Evolutionary conservation across 176 grass and related monocot species (phyloP), one percentile per base, ranked within the genome.

Genomic region (Oryza longistaminata): DNA sequence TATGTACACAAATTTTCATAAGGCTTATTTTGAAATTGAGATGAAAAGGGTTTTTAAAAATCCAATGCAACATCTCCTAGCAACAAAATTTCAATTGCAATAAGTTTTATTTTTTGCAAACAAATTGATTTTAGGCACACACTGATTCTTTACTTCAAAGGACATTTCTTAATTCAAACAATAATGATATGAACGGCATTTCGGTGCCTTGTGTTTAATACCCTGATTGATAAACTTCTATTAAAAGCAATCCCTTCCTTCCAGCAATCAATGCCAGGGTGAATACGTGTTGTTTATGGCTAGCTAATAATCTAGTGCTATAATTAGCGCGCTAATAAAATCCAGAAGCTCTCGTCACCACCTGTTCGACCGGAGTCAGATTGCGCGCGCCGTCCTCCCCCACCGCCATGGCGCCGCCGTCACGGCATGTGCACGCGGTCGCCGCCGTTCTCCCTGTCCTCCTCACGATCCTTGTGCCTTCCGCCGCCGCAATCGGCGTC

Each of bases 401-500:
- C 46, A 19, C 49, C 67, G 21, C 72, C 70, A 92, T 94, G 93
- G 78, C 80, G 42, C 68, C 76, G 46, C 45, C 75, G 61, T 12
- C 81, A 65, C 40, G 33, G 19, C 86, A 26, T 24, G 48, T 46
- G 0, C 52, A 35, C 68, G 19, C 58, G 34, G 24, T 68, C 26
- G 16, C 13, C 2, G 78, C 16, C 43, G 33, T 85, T 48, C 11
- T 81, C 49, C 69, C 70, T 22, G 1, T 52, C 53, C 39, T 71
- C 83, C 19, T 88, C 17, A 7, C 86, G 14, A 31, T 66, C 61
- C 5, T 82, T 9, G 31, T 69, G 3, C 85, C 84, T 3, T 39
- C 40, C n/a, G 33, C 74, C 44, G 5, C 34, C 15, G 86, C 83
- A 24, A 95, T 97, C 66, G 95, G 95, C 70, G 95, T 95, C 14